Percentiles rank a stretch among this genome's conserved stretches.
Evolutionary conservation across 768 basidiomycete genomes (phyloP).

Genomic region (Mycena rebaudengoi): DNA sequence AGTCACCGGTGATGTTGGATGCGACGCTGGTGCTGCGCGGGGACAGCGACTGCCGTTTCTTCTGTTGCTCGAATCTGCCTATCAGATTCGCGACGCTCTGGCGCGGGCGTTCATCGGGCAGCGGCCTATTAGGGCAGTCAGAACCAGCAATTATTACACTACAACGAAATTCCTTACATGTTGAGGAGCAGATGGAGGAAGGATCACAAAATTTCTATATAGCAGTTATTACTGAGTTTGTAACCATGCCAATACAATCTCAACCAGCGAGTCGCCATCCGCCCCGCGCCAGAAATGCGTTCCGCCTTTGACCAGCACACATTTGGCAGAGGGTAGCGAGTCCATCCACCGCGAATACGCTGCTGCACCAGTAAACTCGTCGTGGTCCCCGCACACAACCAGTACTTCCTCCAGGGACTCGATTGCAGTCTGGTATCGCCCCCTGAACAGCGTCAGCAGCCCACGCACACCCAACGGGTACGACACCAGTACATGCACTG

Average conservation of each 20-base stretch:
- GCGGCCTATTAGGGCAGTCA: constrained; percentile 60
- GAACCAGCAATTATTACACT: too few species aligned
- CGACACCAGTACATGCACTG: constrained; percentile 75
- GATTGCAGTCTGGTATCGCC: constrained; percentile 65
- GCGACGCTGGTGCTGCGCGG: constrained; percentile 73
- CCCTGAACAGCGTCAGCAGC: constrained; percentile 74
- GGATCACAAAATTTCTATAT: too few species aligned
- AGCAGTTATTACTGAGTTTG: background rate
- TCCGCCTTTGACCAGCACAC: constrained; percentile 53
- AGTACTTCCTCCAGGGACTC: constrained; percentile 62
- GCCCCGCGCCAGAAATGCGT: constrained; percentile 74
- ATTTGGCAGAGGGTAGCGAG: constrained; percentile 50
- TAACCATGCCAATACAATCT: constrained; percentile 45
- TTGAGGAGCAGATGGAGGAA: too few species aligned
- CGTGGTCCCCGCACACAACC: constrained; percentile 70
- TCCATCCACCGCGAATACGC: constrained; percentile 66
- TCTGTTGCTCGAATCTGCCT: constrained; percentile 86
- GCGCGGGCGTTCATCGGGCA: constrained; percentile 89
- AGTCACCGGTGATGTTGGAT: constrained; percentile 71
- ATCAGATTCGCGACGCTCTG: constrained; percentile 91
- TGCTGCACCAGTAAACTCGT: constrained; percentile 71
- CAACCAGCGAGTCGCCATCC: constrained; percentile 37
- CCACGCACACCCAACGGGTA: constrained; percentile 77
- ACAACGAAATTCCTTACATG: too few species aligned
- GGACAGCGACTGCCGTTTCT: constrained; percentile 65